Percentiles rank a stretch among this genome's conserved stretches.
These are phyloP conservation scores for Adansonia grandidieri DNA, from an alignment of 441 rosid species.

Conservation along the genomic window DNA sequence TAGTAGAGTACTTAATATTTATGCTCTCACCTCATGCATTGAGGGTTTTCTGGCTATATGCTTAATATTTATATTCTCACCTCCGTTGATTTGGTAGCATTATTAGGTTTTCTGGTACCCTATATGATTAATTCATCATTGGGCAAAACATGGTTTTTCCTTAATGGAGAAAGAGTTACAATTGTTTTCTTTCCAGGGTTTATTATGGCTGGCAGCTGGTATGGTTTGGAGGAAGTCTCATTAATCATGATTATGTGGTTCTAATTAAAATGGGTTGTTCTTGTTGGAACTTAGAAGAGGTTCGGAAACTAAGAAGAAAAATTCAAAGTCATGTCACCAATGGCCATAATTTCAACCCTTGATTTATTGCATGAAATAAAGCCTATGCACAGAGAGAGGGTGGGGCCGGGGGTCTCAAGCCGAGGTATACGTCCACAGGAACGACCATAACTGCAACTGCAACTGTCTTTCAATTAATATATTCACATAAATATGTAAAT, in stretches of 20 bases:
- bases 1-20: neutral
- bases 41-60: neutral
- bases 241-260: neutral
- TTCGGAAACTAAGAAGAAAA: neutral
- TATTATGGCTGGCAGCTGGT: too few relatives aligned
- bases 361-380: neutral
- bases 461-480: neutral
- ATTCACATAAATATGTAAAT: neutral
- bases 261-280: neutral
- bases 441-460: neutral
- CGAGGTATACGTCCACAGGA: neutral
- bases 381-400: neutral
- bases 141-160: neutral
- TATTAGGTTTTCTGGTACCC: too few relatives aligned
- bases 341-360: neutral
- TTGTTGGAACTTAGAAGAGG: neutral
- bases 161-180: neutral
- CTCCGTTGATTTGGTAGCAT: too few relatives aligned
- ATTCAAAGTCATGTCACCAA: neutral
- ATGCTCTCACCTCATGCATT: neutral
- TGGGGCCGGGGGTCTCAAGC: neutral
- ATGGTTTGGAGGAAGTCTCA: neutral
- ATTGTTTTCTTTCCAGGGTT: neutral
- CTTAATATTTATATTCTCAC: too few relatives aligned
- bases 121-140: neutral